Base-by-base conservation (phyloP, 768 basidiomycete species). In the Tricholoma saponaceum region DNA sequence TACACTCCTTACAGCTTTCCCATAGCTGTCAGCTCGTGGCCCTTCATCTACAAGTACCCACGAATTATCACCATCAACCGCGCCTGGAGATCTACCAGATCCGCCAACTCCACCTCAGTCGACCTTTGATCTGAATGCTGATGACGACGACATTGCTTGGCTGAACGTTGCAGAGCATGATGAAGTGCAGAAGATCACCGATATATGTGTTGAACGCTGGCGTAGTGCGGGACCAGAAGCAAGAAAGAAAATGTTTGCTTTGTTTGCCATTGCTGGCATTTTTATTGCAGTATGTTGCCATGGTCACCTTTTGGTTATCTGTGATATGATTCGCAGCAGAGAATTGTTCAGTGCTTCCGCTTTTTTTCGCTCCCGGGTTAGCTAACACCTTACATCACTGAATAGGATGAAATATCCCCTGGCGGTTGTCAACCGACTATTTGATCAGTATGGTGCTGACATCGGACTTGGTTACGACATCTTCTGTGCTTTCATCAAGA, bases 381-480 rank as follows among this genome's bases (percentile, higher is more conserved):
- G 35, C 35, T 37, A 37, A 37, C 35, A 37, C 14, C 35, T 37
- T 49, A 33, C 30, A 32, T 32, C 23, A 28, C 50, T 22, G 25
- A 18, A 20, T 32, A 70, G 71, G 5, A 58, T 67, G 3, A 70
- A 71, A 51, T 71, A 72, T 51, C 61, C 64, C 0, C 57, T 71
- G 5, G 70, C 69, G 2, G 56, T 64, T 18, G 56, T 64, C n/a
- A 58, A 64, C 10, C 39, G 50, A 28, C 55, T 70, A 8, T 60
- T 67, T 12, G 55, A 68, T 7, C 59, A 57, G 5, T 65, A 67
- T 52, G 66, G 67, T 10, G 16, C 35, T 14, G 26, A 57, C 22
- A 50, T 69, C 6, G 62, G 60, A 1, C 60, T 62, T 7, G 71
- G 71, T 2, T 72, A 66, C 41, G 69, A 74, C 51, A 71, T 72